Percentiles rank a stretch among this genome's conserved stretches.
Evolutionary conservation across 352 stramenopile genomes (phyloP).

Genomic region (Pythium insidiosum): DNA sequence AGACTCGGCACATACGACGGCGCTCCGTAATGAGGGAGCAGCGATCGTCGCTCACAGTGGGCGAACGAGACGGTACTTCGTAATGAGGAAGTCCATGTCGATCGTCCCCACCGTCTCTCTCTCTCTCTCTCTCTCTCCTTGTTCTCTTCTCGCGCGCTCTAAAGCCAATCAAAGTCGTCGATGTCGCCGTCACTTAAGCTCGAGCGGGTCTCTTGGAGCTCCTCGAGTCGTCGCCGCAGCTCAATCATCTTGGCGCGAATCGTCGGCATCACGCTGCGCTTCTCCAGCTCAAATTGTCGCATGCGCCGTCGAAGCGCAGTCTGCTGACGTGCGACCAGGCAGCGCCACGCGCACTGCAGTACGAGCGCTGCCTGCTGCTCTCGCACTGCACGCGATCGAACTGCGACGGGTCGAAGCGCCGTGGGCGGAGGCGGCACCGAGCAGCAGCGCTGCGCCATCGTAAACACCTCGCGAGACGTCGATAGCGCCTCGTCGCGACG

Average conservation of each 20-base stretch:
- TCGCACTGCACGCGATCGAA: slow-evolving; percentile 6
- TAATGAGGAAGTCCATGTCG: too few relatives aligned
- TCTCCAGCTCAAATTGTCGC: slow-evolving; percentile 10
- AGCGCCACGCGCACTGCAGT: slow-evolving; percentile 11
- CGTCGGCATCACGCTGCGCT: slow-evolving; percentile 19
- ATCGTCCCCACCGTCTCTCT: too few relatives aligned
- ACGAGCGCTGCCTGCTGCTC: slow-evolving; percentile 3
- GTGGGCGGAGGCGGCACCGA: slow-evolving; percentile 11
- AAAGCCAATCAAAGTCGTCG: slow-evolving; percentile 21
- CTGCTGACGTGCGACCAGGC: slow-evolving; percentile 1
- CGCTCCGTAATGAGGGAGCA: too few relatives aligned
- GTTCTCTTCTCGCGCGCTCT: too few relatives aligned
- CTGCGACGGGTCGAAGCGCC: slow-evolving; percentile 2
- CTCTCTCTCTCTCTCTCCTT: too few relatives aligned
- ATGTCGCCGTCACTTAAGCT: slow-evolving; percentile 2
- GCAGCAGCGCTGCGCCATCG: slow-evolving; percentile 7
- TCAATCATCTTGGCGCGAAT: slow-evolving; percentile 20
- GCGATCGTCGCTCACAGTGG: too few relatives aligned
- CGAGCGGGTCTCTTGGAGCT: slow-evolving; percentile 6
- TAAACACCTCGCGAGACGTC: too few relatives aligned
- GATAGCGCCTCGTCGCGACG: too few relatives aligned
- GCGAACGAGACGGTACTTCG: too few relatives aligned
- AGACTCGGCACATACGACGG: too few relatives aligned
- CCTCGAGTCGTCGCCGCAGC: slow-evolving; percentile 16
- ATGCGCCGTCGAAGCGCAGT: slow-evolving; percentile 5